Evolutionary conservation across 2,329 filamentous ascomycete genomes (phyloP).

Genomic region (Thielaviopsis cerberus): DNA sequence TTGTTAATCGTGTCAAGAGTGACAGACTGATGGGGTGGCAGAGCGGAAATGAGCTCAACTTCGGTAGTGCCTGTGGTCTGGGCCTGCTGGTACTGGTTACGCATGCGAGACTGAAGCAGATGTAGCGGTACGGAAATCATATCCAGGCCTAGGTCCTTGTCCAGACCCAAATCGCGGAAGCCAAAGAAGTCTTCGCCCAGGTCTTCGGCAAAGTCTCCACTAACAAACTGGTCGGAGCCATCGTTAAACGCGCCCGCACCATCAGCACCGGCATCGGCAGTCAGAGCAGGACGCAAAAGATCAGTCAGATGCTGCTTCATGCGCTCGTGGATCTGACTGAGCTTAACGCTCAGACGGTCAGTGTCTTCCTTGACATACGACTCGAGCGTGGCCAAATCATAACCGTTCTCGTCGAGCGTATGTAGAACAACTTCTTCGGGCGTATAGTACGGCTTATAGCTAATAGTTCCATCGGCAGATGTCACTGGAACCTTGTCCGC

Average conservation of each 20-base stretch:
- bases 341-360: slow-evolving; percentile 64
- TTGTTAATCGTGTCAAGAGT: slow-evolving; percentile 57
- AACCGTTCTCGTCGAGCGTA: slow-evolving; percentile 64
- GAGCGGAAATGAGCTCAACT: slow-evolving; percentile 45
- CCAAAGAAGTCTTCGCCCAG: slow-evolving; percentile 98
- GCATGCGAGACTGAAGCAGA: slow-evolving; percentile 77
- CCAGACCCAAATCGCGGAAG: slow-evolving; percentile 84
- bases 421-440: slow-evolving; percentile 77
- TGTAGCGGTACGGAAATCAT: slow-evolving; percentile 84
- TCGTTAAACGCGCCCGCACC: slow-evolving; percentile 87
- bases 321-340: slow-evolving; percentile 73
- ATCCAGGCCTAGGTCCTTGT: slow-evolving; percentile 74
- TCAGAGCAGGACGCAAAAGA: slow-evolving; percentile 72
- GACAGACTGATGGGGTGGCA: slow-evolving; percentile 56
- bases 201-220: slow-evolving; percentile 92
- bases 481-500: slow-evolving; percentile 38
- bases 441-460: slow-evolving; percentile 47
- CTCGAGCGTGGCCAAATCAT: slow-evolving; percentile 66
- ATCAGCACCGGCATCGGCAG: slow-evolving; percentile 54
- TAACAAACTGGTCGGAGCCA: slow-evolving; percentile 89
- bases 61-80: slow-evolving; percentile 40
- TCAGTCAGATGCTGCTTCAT: slow-evolving; percentile 91
- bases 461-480: slow-evolving; percentile 26
- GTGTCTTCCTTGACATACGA: slow-evolving; percentile 81
- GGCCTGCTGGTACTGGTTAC: slow-evolving; percentile 67